Percentiles rank a stretch among this genome's conserved stretches.
These are phyloP conservation scores for Aureobasidium sp. DNA, from an alignment of 2,329 filamentous ascomycete genomes.

Conservation along the genomic window DNA sequence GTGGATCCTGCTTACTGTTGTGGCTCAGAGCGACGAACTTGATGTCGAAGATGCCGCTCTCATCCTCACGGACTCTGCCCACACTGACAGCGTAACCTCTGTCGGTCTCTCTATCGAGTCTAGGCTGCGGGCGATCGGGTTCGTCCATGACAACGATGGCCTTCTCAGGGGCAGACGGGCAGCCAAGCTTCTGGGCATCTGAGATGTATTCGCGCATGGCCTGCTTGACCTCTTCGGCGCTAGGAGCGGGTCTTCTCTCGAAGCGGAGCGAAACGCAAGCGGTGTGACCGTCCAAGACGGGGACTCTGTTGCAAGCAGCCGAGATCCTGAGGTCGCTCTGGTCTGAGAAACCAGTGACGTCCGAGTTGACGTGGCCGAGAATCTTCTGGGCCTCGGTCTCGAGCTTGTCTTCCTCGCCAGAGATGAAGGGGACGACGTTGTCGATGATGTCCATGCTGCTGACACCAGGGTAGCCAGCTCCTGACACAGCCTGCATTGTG, in stretches of 20 bases:
- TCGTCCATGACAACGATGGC: slow-evolving; percentile 87
- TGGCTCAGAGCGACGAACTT: slow-evolving; percentile 93
- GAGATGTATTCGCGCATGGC: slow-evolving; percentile 73
- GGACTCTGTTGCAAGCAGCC: slow-evolving; percentile 84
- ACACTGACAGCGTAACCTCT: slow-evolving; percentile 87
- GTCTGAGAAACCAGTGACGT: slow-evolving; percentile 66
- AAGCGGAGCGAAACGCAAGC: slow-evolving; percentile 89
- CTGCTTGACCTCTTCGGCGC: slow-evolving; percentile 64
- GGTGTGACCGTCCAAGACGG: slow-evolving; percentile 91
- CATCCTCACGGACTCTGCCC: slow-evolving; percentile 75
- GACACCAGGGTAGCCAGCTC: slow-evolving; percentile 83
- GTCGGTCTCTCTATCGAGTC: slow-evolving; percentile 77
- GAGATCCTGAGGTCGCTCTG: slow-evolving; percentile 67
- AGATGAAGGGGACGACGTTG: slow-evolving; percentile 90
- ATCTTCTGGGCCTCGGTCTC: slow-evolving; percentile 95
- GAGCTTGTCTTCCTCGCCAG: slow-evolving; percentile 91
- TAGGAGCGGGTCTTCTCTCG: slow-evolving; percentile 63
- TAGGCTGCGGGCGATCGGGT: slow-evolving; percentile 79
- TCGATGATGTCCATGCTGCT: slow-evolving; percentile 93
- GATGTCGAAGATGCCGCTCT: slow-evolving; percentile 83
- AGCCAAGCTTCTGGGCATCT: slow-evolving; percentile 75
- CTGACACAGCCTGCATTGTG: slow-evolving; percentile 90
- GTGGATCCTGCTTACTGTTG: slow-evolving; percentile 45
- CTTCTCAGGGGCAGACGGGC: slow-evolving; percentile 72
- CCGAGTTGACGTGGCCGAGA: slow-evolving; percentile 63